A percentile compares a stretch with the other conserved stretches of the same genome.
Evolutionary conservation across 768 basidiomycete species (phyloP).

Genomic region (Mycena haematopus): DNA sequence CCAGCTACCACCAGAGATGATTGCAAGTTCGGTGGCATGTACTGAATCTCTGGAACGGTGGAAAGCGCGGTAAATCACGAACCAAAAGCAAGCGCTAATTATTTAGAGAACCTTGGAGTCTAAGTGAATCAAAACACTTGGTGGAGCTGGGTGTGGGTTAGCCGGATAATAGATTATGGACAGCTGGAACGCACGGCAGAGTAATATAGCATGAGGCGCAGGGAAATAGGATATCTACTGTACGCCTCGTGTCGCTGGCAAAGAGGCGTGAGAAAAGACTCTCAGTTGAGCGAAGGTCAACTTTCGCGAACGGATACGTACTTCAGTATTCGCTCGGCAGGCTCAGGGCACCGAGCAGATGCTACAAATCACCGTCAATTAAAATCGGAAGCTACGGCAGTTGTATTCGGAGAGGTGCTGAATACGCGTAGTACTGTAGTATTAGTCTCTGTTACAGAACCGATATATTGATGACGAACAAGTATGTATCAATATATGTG

Average conservation of each 20-base stretch:
- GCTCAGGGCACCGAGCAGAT: not conserved
- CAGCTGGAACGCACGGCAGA: not conserved
- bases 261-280: not conserved
- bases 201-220: not conserved
- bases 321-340: not conserved
- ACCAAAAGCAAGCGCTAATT: too few relatives aligned
- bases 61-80: not conserved
- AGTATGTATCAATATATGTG: too few relatives aligned
- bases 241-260: not conserved
- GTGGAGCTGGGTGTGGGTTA: not conserved
- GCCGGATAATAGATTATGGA: not conserved
- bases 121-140: not conserved
- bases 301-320: not conserved
- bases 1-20: not conserved
- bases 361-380: too few relatives aligned
- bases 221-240: not conserved
- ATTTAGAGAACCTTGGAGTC: not conserved
- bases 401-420: not conserved
- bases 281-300: constrained; percentile 1
- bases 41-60: not conserved
- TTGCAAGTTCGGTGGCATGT: not conserved
- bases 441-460: too few relatives aligned
- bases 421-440: too few relatives aligned
- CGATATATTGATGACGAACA: too few relatives aligned
- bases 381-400: not conserved